phyloP scores from a whole-genome alignment of 352 stramenopile genomes.

The Globisporangium yorkense region DNA sequence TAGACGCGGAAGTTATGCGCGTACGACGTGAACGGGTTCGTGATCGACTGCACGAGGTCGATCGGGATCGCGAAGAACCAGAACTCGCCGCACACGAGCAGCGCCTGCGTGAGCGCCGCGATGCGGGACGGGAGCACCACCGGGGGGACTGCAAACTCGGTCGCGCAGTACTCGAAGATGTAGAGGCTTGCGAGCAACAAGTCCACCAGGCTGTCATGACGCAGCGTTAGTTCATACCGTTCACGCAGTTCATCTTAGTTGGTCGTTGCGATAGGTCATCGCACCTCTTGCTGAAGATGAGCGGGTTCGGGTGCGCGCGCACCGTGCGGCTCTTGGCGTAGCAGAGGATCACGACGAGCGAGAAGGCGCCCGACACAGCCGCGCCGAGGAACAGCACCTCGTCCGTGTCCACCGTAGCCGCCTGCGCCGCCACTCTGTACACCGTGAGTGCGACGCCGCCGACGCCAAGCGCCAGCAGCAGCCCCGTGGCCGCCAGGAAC shows the following conservation, averaged over 20 bases:
- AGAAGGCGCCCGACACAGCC: conserved; percentile 66
- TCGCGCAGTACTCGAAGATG: conserved; percentile 68
- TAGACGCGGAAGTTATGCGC: conserved; percentile 78
- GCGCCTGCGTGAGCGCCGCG: conserved; percentile 60
- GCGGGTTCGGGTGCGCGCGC: conserved; percentile 67
- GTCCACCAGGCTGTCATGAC: conserved; percentile 45
- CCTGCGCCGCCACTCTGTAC: neutral
- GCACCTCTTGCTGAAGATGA: conserved; percentile 84
- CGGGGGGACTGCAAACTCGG: conserved; percentile 43
- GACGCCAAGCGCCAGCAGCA: conserved; percentile 35
- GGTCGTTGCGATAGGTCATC: neutral
- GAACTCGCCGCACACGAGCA: conserved; percentile 82
- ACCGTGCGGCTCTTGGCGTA: conserved; percentile 54
- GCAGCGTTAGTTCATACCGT: neutral
- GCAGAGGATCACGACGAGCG: conserved; percentile 62
- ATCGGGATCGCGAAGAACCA: conserved; percentile 89
- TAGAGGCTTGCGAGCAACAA: conserved; percentile 66
- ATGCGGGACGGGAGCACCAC: conserved; percentile 55
- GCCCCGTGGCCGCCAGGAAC: conserved; percentile 23
- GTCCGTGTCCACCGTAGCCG: conserved; percentile 30
- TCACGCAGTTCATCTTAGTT: no score
- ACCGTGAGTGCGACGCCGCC: conserved; percentile 29
- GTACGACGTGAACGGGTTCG: conserved; percentile 87
- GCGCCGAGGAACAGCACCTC: conserved; percentile 71
- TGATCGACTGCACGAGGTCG: conserved; percentile 87